Percentiles rank a stretch among this genome's conserved stretches.
These are phyloP conservation scores for Pleurotus djamor DNA, from an alignment of 768 basidiomycete species.

Conservation along the genomic window DNA sequence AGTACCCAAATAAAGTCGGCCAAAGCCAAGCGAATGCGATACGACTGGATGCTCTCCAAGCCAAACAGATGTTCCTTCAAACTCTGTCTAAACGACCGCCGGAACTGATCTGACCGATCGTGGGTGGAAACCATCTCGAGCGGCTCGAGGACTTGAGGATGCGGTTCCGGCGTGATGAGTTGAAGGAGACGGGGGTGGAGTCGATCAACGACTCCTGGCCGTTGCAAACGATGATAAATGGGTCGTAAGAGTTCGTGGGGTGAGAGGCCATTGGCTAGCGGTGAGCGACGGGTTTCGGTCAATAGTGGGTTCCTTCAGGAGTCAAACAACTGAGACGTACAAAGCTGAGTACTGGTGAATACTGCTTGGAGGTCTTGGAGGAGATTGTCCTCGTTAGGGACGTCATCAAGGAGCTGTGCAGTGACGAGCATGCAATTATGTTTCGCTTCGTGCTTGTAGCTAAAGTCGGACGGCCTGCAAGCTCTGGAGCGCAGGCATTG, in stretches of 20 bases:
- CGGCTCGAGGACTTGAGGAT: conserved; percentile 9
- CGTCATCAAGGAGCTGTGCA: conserved; percentile 52
- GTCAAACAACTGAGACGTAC: conserved; percentile 20
- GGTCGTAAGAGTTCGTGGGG: conserved; percentile 54
- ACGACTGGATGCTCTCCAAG: conserved; percentile 46
- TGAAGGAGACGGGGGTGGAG: conserved; percentile 44
- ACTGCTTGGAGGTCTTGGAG: conserved; percentile 28
- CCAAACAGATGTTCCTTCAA: conserved; percentile 61
- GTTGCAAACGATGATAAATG: conserved; percentile 42
- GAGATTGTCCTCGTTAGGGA: conserved; percentile 23
- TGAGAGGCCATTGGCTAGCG: conserved; percentile 36
- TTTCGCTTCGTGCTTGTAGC: conserved; percentile 78
- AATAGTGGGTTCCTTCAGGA: neutral
- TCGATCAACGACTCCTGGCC: conserved; percentile 28
- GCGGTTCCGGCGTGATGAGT: conserved; percentile 30
- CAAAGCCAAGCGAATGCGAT: conserved; percentile 55
- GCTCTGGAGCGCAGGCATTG: conserved; percentile 46
- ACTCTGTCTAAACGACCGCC: conserved; percentile 45
- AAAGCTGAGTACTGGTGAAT: conserved; percentile 24
- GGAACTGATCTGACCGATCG: conserved; percentile 32
- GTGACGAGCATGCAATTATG: conserved; percentile 53
- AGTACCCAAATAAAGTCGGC: conserved; percentile 51
- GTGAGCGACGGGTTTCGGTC: neutral
- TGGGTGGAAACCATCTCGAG: conserved; percentile 16
- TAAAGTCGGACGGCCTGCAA: conserved; percentile 67